Percentiles rank a stretch among this genome's conserved stretches.
Conservation (phyloP, 2,329 filamentous ascomycete species). For the Macroventuria anomochaeta region DNA sequence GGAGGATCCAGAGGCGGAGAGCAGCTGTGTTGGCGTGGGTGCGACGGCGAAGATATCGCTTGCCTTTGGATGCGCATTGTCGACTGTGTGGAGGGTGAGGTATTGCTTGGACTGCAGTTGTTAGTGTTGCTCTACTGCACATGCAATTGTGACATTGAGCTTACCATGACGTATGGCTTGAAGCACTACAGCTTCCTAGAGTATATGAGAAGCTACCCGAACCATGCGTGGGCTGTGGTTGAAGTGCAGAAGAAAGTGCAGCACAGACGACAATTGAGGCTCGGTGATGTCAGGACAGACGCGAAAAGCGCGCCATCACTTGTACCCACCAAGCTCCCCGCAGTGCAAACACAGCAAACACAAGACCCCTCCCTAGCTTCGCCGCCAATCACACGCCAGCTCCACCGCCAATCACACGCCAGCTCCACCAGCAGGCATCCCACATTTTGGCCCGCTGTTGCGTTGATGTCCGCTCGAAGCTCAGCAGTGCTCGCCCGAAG, state of each 20-base stretch:
- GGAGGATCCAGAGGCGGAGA: conserved; percentile 86
- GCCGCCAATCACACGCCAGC: conserved; percentile 42
- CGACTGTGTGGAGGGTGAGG: conserved; percentile 87
- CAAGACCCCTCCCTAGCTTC: conserved; percentile 23
- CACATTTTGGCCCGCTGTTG: conserved; percentile 28
- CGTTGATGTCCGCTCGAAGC: conserved; percentile 32
- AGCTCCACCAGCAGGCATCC: conserved; percentile 17
- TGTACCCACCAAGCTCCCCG: conserved; percentile 32
- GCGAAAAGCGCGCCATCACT: conserved; percentile 42
- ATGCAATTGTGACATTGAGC: background rate
- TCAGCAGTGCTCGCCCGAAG: conserved; percentile 17
- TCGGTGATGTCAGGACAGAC: conserved; percentile 38
- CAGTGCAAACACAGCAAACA: conserved; percentile 37
- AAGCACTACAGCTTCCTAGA: conserved; percentile 3
- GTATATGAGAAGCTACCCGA: background rate
- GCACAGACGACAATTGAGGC: conserved; percentile 13
- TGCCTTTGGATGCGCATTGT: conserved; percentile 74
- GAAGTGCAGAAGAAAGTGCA: background rate
- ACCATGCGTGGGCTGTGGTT: background rate
- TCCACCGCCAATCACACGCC: conserved; percentile 31
- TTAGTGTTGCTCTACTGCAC: background rate
- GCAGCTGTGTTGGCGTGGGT: conserved; percentile 72
- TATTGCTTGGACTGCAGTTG: conserved; percentile 90
- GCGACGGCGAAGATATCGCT: conserved; percentile 86
- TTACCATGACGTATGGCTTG: conserved; percentile 5